Evolutionary conservation across 768 basidiomycete species (phyloP), one percentile per base, ranked within the genome.

Genomic region (Aureoboletus auriporus): DNA sequence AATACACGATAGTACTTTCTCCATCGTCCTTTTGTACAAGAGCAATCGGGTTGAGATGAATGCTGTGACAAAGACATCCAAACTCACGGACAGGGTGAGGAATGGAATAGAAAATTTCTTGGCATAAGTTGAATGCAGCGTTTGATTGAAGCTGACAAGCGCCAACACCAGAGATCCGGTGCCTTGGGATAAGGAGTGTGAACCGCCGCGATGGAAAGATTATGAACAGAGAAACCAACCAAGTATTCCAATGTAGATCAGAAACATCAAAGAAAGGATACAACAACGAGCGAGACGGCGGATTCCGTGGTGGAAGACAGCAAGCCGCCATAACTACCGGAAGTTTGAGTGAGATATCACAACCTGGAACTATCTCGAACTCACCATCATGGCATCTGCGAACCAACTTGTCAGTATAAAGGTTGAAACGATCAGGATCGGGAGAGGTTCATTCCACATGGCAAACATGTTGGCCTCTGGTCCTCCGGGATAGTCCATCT

Each of bases 401-500:
- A 42, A 14, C 47, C 47, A 42, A 33, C 30, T 42, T 17, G 40
- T 42, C 34, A 42, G 6, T 16, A 11, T 11, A n/a, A 23, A 42
- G 4, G 47, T 14, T 9, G 27, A 13, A n/a, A 0, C n/a, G 2
- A 34, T 23, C 5, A 48, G 26, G 0, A 34, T 8, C n/a, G 47
- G 34, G 29, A 48, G 6, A 8, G 39, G 34, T 17, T 41, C 27
- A 34, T 29, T 48, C 47, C 47, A 48, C 23, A 13, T 3, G 5
- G 8, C 6, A 31, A 17, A 38, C 38, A 39, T 1, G 23, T 42
- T 36, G 8, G 28, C 27, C 8, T 2, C 9, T 10, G 40, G 47
- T 14, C 40, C 47, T 29, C 47, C 47, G n/a, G 47, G 34, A 20
- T 48, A 48, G 33, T 48, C 27, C 34, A 42, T 29, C 30, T 42